Evolutionary conservation across 2,329 filamentous ascomycete genomes (phyloP), one percentile per base, ranked within the genome.

Genomic region (Fusarium sp.): DNA sequence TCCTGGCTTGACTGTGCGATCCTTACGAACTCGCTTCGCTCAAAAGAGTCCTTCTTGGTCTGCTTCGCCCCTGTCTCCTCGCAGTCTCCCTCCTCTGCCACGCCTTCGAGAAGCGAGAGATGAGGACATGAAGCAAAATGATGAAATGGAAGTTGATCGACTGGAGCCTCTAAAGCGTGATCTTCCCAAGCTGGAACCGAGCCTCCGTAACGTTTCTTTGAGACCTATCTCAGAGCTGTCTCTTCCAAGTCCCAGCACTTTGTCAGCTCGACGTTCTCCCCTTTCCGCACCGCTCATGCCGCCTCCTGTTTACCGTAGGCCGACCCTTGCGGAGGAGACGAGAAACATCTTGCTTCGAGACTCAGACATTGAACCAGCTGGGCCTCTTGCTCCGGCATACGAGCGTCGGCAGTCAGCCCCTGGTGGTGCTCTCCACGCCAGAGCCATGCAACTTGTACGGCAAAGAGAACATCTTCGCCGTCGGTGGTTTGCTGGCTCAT

Each of bases 391-490:
- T 7, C 44, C 26, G 12, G 29, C 35, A 13, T 48, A 48, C 53
- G 60, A 58, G 25, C 65, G 69, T 32, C 61, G 69, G 40, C 58
- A 63, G 22, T 71, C 69, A 28, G 67, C 61, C 12, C 69, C 69
- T 6, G 22, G 46, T 7, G 50, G 58, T 3, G 47, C 34, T 34
- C 32, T 54, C 13, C 58, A 69, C 6, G 41, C 53, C 24, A 66
- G 66, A 48, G 56, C 61, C 34, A 48, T 70, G 34, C 68, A 71
- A n/a, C 58, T 72, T 28, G 65, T 64, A 34, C 61, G 53, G 25
- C 69, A 68, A 12, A 65, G 69, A 29, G 68, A 71, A 24, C 31
- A 59, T 1, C 64, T 73, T 19, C 65, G 69, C 48, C 56, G 51
- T 12, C 49, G 54, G 26, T 68, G 69, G n/a, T 38, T 58, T 32